Conservation (phyloP, 2,329 filamentous ascomycete genomes). For the Paecilomyces sp. region DNA sequence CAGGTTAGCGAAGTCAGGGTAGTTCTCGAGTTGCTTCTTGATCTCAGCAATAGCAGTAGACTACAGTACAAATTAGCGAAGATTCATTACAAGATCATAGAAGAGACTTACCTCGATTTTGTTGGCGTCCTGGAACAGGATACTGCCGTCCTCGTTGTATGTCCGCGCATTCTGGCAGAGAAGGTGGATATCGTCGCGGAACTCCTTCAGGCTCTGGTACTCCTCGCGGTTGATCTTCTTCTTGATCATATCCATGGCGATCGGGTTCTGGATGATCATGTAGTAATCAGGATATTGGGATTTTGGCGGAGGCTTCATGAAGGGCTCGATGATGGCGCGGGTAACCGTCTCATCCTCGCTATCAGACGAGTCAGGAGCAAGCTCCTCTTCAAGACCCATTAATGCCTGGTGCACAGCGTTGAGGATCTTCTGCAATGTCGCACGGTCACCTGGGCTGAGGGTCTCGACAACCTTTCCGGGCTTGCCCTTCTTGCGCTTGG, state of each 20-base stretch:
- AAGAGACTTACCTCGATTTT: slow-evolving; percentile 70
- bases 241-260: slow-evolving; percentile 92
- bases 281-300: slow-evolving; percentile 94
- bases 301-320: slow-evolving; percentile 84
- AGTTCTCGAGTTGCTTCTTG: slow-evolving; percentile 46
- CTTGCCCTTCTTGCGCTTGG: slow-evolving; percentile 70
- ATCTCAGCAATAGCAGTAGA: slow-evolving; percentile 47
- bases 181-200: slow-evolving; percentile 74
- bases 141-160: slow-evolving; percentile 93
- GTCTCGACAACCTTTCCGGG: slow-evolving; percentile 63
- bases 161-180: slow-evolving; percentile 88
- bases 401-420: slow-evolving; percentile 70
- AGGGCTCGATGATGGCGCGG: slow-evolving; percentile 85
- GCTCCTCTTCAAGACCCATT: slow-evolving; percentile 76
- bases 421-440: slow-evolving; percentile 71
- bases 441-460: slow-evolving; percentile 62
- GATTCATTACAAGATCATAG: neutral
- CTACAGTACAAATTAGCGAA: slow-evolving; percentile 19
- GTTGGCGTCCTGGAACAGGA: slow-evolving; percentile 87
- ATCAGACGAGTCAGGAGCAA: slow-evolving; percentile 44
- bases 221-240: slow-evolving; percentile 95
- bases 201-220: slow-evolving; percentile 72
- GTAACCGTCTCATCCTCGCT: slow-evolving; percentile 50
- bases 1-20: slow-evolving; percentile 52
- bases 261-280: slow-evolving; percentile 81